Conservation (phyloP, 257 asterid genomes). For the Ballota nigra region DNA sequence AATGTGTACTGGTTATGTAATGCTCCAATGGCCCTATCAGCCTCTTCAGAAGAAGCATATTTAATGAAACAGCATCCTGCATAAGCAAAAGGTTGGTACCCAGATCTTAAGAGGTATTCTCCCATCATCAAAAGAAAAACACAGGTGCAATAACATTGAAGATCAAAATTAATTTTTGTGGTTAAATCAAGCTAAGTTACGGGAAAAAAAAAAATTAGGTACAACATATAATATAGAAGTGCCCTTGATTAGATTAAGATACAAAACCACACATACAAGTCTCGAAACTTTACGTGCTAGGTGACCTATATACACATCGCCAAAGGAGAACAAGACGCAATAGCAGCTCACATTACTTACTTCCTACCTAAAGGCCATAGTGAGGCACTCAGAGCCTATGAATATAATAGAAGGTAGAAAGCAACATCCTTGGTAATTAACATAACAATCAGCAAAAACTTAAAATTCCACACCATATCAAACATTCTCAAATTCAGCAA, state of each 20-base stretch:
- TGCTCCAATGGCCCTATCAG: constrained; percentile 89
- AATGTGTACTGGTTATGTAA: constrained; percentile 79
- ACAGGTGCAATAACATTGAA: constrained; percentile 10
- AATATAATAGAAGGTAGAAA: not conserved
- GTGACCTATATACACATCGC: not conserved
- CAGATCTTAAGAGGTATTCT: constrained; percentile 35
- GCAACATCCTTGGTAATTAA: not conserved
- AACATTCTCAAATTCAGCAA: constrained; percentile 5
- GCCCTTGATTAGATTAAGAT: constrained; percentile 4
- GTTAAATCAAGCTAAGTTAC: not conserved
- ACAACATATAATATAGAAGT: not conserved
- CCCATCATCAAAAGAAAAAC: constrained; percentile 23
- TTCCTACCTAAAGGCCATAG: constrained; percentile 3
- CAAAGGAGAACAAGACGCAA: constrained; percentile 6
- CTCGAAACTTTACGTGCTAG: not conserved
- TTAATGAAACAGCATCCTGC: constrained; percentile 99
- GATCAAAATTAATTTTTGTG: not conserved
- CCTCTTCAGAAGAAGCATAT: constrained; percentile 84
- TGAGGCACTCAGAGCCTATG: not conserved
- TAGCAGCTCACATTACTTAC: constrained; percentile 6
- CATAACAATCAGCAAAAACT: not conserved
- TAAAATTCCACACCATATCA: not conserved
- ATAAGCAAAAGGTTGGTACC: constrained; percentile 44
- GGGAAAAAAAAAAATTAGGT: not conserved
- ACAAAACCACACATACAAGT: constrained; percentile 7